Conservation (phyloP, 2,329 filamentous ascomycete genomes). For the Nigrospora oryzae region DNA sequence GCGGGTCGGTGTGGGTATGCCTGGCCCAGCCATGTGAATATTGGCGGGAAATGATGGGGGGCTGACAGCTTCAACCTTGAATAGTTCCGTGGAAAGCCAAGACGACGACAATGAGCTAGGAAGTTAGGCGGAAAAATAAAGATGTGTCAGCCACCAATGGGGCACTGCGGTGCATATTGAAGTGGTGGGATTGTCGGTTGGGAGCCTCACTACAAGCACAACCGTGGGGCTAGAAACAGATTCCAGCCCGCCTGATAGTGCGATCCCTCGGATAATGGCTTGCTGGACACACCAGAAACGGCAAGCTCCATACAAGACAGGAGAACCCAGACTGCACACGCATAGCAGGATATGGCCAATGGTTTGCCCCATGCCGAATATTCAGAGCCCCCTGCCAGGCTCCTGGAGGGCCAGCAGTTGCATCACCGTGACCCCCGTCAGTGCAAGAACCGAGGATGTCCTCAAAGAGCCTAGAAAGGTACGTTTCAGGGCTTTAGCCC, state of each 20-base stretch:
- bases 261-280: slow-evolving; percentile 18
- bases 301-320: slow-evolving; percentile 17
- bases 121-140: not conserved
- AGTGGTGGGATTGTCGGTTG: not conserved
- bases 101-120: not conserved
- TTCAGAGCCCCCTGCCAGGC: slow-evolving; percentile 34
- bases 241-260: slow-evolving; percentile 22
- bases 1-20: no score
- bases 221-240: slow-evolving; percentile 8
- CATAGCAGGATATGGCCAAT: slow-evolving; percentile 34
- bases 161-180: not conserved
- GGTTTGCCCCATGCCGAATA: slow-evolving; percentile 55
- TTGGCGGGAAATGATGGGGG: no score
- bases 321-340: slow-evolving; percentile 26
- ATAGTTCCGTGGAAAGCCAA: not conserved
- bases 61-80: no score
- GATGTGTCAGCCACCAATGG: not conserved
- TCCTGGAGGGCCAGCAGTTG: slow-evolving; percentile 55
- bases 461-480: slow-evolving; percentile 68
- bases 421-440: slow-evolving; percentile 55
- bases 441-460: slow-evolving; percentile 60
- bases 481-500: slow-evolving; percentile 55
- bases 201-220: slow-evolving; percentile 6
- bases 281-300: slow-evolving; percentile 22
- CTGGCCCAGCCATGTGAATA: no score